These are phyloP conservation scores for Byssothecium circinans DNA, from an alignment of 2,329 filamentous ascomycete genomes.

Conservation along the genomic window DNA sequence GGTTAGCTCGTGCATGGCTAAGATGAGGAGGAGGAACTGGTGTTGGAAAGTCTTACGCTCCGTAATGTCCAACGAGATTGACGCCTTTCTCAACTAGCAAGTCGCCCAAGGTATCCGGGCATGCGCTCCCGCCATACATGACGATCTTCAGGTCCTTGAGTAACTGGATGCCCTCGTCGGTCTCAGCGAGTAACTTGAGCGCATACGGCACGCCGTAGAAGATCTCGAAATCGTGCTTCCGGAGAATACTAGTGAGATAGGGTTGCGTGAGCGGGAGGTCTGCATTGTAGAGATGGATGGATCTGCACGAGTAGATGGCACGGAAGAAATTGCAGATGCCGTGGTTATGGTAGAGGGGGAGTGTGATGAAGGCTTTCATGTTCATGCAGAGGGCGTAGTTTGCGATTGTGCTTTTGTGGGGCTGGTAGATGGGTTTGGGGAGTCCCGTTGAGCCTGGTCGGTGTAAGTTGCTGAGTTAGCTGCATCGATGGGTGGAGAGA, in stretches of 20 bases:
- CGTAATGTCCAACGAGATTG: conserved; percentile 60
- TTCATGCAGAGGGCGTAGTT: conserved; percentile 20
- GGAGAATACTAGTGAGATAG: too few species aligned
- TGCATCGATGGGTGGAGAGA: too few species aligned
- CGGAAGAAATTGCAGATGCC: conserved; percentile 28
- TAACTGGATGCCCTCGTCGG: conserved; percentile 54
- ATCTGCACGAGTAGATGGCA: conserved; percentile 25
- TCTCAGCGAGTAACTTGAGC: conserved; percentile 64
- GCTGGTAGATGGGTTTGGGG: conserved; percentile 65
- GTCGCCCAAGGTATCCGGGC: conserved; percentile 62
- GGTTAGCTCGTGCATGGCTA: too few species aligned
- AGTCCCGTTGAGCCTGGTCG: conserved; percentile 62
- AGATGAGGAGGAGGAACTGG: too few species aligned
- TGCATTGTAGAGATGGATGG: conserved; percentile 23
- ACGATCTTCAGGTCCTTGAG: conserved; percentile 55
- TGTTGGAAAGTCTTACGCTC: too few species aligned
- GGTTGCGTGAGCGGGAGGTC: conserved; percentile 20
- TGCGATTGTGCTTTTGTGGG: conserved; percentile 47
- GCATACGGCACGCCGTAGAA: conserved; percentile 64
- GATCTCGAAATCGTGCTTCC: too few species aligned
- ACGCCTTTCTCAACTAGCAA: conserved; percentile 56
- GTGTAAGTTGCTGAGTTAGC: too few species aligned
- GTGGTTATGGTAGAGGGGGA: conserved; percentile 29
- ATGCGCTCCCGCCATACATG: conserved; percentile 61
- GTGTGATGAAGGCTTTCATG: conserved; percentile 22